Base-by-base conservation (phyloP, 2,329 filamentous ascomycete species). In the Pseudocercospora macadamiae region DNA sequence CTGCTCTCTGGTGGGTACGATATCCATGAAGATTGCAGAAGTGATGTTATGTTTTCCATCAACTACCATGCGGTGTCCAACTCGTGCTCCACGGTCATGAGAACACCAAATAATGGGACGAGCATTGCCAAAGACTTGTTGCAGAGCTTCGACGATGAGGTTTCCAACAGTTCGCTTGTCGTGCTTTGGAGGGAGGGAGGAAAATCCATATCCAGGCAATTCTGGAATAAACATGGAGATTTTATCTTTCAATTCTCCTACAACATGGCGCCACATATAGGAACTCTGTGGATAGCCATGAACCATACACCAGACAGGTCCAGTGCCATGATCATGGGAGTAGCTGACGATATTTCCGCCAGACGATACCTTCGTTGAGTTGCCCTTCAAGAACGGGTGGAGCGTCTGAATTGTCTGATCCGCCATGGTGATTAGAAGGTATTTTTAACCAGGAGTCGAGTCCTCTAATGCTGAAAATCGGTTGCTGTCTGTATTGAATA, bases 31-130 rank as follows among this genome's bases (percentile, higher is more conserved):
- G 18, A 78, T 71, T 1, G 74, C 70, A 6, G 76, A 77, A 2
- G 71, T 55, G 47, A 81, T 70, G 21, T 71, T 73, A 53, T 79
- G 64, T 7, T 71, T 62, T 32, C 70, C 66, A 60, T 79, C 75
- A 30, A 82, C 79, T 26, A 79, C 71, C 32, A 83, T 71, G 19
- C 80, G 78, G 66, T 83, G 81, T 53, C 73, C 75, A 61, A 83
- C 74, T 7, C 80, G 75, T 2, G 77, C 80, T 39, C 81, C 80
- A 28, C 79, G 77, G 64, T 82, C 80, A 65, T 83, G 80, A 18
- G 79, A 79, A 36, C 74, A 75, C 55, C 82, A 74, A 57, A 82
- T 75, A 14, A 83, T 66, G 0, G 67, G 66, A 12, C 69, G 73
- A 53, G 62, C 61, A 3, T 61, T 60, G 21, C 63, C 61, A 59